Evolutionary conservation across 805 yeast genomes (phyloP).

Genomic region (Sugiyamaella qingdaonensis): DNA sequence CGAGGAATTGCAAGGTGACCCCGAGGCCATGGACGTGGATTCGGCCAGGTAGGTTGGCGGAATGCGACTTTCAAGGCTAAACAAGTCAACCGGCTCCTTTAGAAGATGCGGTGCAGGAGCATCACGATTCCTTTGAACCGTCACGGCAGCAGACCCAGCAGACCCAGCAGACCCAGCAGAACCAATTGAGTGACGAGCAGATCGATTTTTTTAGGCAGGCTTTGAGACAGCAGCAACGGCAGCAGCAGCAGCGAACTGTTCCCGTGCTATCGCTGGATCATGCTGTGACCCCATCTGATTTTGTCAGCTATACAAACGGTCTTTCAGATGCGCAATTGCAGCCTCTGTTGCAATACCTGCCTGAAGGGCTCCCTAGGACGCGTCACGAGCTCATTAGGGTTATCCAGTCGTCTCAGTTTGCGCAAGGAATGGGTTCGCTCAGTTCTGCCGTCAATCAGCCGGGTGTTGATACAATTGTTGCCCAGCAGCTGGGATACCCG

Average conservation of each 20-base stretch:
- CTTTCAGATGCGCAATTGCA: constrained; percentile 34
- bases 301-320: constrained; percentile 35
- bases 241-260: constrained; percentile 1
- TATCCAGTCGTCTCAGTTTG: constrained; percentile 47
- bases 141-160: too few relatives aligned
- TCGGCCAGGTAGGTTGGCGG: constrained; percentile 36
- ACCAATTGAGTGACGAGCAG: constrained; percentile 18
- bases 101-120: constrained; percentile 58
- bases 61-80: constrained; percentile 63
- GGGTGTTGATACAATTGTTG: constrained; percentile 41
- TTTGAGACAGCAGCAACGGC: background rate
- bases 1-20: constrained; percentile 24
- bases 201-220: background rate
- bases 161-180: background rate
- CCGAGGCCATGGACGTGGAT: constrained; percentile 18
- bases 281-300: constrained; percentile 32
- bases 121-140: constrained; percentile 43
- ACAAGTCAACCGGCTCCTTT: constrained; percentile 74
- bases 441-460: constrained; percentile 43
- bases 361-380: constrained; percentile 38
- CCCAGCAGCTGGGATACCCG: constrained; percentile 45
- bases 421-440: constrained; percentile 40
- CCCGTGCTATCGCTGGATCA: constrained; percentile 37
- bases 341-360: constrained; percentile 39
- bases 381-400: constrained; percentile 40